Evolutionary conservation across 1,284 basidiomycete genomes (phyloP), one percentile per base, ranked within the genome.

Genomic region (Inonotus obliquus): DNA sequence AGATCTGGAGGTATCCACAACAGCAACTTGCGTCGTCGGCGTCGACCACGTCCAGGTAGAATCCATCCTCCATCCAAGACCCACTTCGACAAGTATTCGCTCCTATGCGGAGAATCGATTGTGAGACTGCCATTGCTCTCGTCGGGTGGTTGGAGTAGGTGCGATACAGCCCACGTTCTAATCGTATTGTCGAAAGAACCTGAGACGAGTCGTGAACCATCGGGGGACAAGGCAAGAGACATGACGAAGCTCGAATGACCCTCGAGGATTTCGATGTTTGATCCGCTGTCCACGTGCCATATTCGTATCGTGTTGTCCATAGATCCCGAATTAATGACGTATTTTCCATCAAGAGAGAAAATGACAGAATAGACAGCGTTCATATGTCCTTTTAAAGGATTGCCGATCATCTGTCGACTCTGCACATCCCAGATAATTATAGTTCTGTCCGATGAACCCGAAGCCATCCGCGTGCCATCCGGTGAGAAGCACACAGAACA

Each of bases 131-230:
- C 4, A 9, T 11, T 13, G 13, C 25, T 23, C 23, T 5, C 19
- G 3, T 49, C 25, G 7, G 11, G 25, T 4, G 25, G 10, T 7
- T 13, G 6, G 47, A 29, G 25, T 23, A 49, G 7, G 21, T 14
- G 7, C n/a, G 25, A 49, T 37, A 44, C 52, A 60, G 64, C 53
- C 63, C 64, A 65, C 6, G 64, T 37, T 37, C 55, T 62, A 19
- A 65, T 60, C 19, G 63, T 65, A 57, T 44, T 44, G 19, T 44
- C 41, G 41, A 14, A 44, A 11, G 41, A 17, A n/a, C 41, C 41
- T 21, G 41, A 44, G 17, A 21, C 41, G 19, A 44, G 41, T n/a
- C 19, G 41, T 17, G 25, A 17, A 49, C 47, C 23, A 11, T 49
- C 47, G 4, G n/a, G 47, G 4, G 47, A 49, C 54, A 57, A 56